These are phyloP conservation scores for Mycena polygramma DNA, from an alignment of 768 basidiomycete species.

Conservation along the genomic window DNA sequence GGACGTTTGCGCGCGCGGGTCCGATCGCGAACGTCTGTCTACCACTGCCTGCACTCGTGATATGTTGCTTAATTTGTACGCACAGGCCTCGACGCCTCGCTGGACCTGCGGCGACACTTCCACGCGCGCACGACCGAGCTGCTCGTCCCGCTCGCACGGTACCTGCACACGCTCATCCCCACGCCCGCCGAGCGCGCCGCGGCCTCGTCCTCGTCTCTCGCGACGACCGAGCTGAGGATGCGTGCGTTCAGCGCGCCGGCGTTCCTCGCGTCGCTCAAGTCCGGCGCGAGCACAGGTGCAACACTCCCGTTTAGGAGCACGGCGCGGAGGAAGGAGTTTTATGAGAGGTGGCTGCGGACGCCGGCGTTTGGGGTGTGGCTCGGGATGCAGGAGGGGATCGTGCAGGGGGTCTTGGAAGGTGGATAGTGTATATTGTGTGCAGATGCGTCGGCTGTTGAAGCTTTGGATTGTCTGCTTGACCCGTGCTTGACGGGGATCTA, in stretches of 20 bases:
- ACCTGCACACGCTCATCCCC: slow-evolving; percentile 90
- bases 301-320: slow-evolving; percentile 81
- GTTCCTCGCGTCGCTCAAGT: slow-evolving; percentile 81
- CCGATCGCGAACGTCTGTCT: slow-evolving; percentile 64
- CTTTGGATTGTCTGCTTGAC: too few relatives aligned
- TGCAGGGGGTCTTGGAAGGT: slow-evolving; percentile 65
- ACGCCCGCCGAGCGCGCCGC: slow-evolving; percentile 65
- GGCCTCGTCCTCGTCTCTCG: slow-evolving; percentile 38
- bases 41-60: slow-evolving; percentile 3
- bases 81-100: slow-evolving; percentile 72
- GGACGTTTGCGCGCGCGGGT: slow-evolving; percentile 62
- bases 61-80: background rate
- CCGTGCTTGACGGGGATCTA: too few relatives aligned
- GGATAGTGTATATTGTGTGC: slow-evolving; percentile 9
- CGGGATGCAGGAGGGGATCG: slow-evolving; percentile 79
- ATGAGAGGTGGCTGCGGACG: slow-evolving; percentile 81
- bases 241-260: slow-evolving; percentile 78
- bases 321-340: slow-evolving; percentile 77
- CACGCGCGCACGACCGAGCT: slow-evolving; percentile 87
- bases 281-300: slow-evolving; percentile 62
- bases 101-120: slow-evolving; percentile 84
- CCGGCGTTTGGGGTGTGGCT: slow-evolving; percentile 87
- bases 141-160: slow-evolving; percentile 90
- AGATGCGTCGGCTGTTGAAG: background rate
- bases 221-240: slow-evolving; percentile 57